Evolutionary conservation across 257 asterid genomes (phyloP).

Genomic region (Solanum medicagineum): DNA sequence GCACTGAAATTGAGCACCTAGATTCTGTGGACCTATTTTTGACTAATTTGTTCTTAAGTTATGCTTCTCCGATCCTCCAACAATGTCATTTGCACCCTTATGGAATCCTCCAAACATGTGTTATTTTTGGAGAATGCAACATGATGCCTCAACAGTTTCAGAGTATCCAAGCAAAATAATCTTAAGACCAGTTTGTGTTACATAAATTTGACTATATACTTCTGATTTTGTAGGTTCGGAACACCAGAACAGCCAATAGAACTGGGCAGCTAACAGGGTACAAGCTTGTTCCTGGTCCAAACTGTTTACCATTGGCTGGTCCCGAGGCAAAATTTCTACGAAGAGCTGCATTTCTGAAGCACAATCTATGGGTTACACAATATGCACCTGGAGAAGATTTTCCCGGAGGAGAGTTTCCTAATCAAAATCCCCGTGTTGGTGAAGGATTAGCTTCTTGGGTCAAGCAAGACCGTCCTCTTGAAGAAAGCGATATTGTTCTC

Average conservation of each 20-base stretch:
- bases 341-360: slow-evolving; percentile 84
- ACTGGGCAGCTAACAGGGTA: slow-evolving; percentile 81
- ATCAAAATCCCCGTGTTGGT: slow-evolving; percentile 93
- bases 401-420: slow-evolving; percentile 98
- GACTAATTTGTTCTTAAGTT: not conserved
- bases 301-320: slow-evolving; percentile 81
- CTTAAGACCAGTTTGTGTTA: not conserved
- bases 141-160: too few relatives aligned
- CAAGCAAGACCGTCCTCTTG: slow-evolving; percentile 69
- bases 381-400: slow-evolving; percentile 85
- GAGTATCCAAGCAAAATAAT: not conserved
- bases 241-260: slow-evolving; percentile 75
- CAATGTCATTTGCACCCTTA: not conserved
- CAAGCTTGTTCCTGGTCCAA: slow-evolving; percentile 84
- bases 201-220: not conserved
- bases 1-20: not conserved
- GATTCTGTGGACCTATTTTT: not conserved
- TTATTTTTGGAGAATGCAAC: too few relatives aligned
- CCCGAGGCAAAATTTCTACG: slow-evolving; percentile 73
- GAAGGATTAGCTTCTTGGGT: slow-evolving; percentile 96
- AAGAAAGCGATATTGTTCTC: slow-evolving; percentile 81
- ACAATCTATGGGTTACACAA: slow-evolving; percentile 79
- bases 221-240: slow-evolving; percentile 43
- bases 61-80: not conserved
- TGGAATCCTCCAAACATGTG: too few relatives aligned